These are phyloP conservation scores for Jimgerdemannia lactiflua DNA, from an alignment of 192 early-diverging fungal genomes.

Conservation along the genomic window DNA sequence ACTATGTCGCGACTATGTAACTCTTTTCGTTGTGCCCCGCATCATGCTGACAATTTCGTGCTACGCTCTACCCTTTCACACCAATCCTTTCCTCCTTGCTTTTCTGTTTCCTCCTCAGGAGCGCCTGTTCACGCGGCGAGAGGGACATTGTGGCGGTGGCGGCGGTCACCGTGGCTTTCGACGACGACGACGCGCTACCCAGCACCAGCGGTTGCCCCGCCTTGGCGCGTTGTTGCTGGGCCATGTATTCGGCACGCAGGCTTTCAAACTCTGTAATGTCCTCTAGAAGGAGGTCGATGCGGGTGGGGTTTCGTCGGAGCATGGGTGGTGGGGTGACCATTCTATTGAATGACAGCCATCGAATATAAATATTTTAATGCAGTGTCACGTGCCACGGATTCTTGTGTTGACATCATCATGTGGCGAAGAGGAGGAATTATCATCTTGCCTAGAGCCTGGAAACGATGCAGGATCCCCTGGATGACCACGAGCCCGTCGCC, in stretches of 20 bases:
- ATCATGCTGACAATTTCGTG: too few species aligned
- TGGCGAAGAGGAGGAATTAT: too few species aligned
- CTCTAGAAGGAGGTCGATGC: neutral
- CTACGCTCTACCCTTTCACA: neutral
- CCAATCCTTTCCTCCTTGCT: neutral
- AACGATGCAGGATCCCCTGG: too few species aligned
- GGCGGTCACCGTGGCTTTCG: neutral
- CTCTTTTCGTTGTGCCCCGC: too few species aligned
- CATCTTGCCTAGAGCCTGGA: too few species aligned
- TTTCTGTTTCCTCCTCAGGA: neutral
- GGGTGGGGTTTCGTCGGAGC: neutral
- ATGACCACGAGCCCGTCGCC: neutral
- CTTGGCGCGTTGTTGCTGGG: neutral
- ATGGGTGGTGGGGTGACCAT: neutral
- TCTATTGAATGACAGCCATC: neutral
- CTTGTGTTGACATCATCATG: too few species aligned
- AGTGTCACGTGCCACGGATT: too few species aligned
- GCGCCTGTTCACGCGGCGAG: neutral
- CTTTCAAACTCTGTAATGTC: neutral
- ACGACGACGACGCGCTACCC: neutral
- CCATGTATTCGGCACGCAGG: neutral
- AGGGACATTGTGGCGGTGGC: neutral
- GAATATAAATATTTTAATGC: neutral
- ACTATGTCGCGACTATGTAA: too few species aligned
- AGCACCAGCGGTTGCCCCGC: too few species aligned